phyloP scores from a whole-genome alignment of 192 early-diverging fungal genomes.

The Chytriomyces sp. region DNA sequence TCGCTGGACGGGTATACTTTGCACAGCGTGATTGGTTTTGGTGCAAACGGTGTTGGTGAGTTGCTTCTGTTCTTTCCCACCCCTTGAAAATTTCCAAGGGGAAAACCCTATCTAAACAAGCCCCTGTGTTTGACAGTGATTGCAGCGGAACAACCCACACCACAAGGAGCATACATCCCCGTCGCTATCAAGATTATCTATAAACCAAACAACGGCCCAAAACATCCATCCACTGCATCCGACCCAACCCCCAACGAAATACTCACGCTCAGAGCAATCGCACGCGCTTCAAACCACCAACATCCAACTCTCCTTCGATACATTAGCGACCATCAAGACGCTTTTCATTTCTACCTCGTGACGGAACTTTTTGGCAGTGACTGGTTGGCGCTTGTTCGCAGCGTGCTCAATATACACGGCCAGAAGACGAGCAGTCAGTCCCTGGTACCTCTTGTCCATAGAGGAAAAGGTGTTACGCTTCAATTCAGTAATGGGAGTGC shows the following conservation, averaged over 20 bases:
- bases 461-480: neutral
- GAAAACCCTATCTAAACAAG: neutral
- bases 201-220: neutral
- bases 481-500: neutral
- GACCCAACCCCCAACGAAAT: slow-evolving; percentile 15
- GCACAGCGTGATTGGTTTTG: slow-evolving; percentile 19
- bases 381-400: neutral
- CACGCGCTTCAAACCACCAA: neutral
- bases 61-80: neutral
- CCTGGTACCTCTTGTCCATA: neutral
- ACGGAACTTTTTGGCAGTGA: slow-evolving; percentile 20
- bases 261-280: slow-evolving; percentile 11
- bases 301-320: slow-evolving; percentile 18
- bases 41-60: slow-evolving; percentile 30
- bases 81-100: neutral
- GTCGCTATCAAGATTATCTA: slow-evolving; percentile 26
- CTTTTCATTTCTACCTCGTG: slow-evolving; percentile 1
- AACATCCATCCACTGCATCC: neutral
- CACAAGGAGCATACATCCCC: neutral
- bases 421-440: neutral
- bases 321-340: slow-evolving; percentile 23
- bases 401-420: neutral
- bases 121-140: slow-evolving; percentile 1
- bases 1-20: slow-evolving; percentile 7
- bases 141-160: slow-evolving; percentile 2